A percentile compares a stretch with the other conserved stretches of the same genome.
phyloP scores from a whole-genome alignment of 257 asterid genomes.

The Apocynum venetum region DNA sequence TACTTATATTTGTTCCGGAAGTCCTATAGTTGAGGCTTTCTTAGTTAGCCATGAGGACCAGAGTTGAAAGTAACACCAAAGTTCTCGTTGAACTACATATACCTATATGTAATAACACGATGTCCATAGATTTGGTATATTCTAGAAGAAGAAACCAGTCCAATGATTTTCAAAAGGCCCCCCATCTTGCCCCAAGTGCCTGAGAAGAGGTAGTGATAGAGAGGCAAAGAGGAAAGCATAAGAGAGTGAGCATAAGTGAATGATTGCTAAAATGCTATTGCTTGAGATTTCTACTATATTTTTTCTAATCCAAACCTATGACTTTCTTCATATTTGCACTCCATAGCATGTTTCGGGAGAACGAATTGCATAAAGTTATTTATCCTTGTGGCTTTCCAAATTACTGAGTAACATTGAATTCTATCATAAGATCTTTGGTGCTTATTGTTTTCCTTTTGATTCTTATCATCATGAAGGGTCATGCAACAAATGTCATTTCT shows the following conservation, averaged over 20 bases:
- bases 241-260: not conserved
- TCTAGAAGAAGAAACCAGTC: not conserved
- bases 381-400: not conserved
- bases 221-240: not conserved
- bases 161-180: not conserved
- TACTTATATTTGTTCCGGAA: not conserved
- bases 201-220: not conserved
- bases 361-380: not conserved
- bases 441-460: not conserved
- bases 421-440: not conserved
- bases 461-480: constrained; percentile 25
- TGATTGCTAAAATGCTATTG: not conserved
- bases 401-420: not conserved
- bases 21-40: not conserved
- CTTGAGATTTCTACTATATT: not conserved
- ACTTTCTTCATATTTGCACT: not conserved
- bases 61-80: not conserved
- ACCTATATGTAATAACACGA: not conserved
- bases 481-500: constrained; percentile 20
- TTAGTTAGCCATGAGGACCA: not conserved
- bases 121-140: not conserved
- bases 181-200: not conserved
- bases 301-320: not conserved
- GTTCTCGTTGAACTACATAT: not conserved
- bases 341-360: not conserved